Conservation (phyloP, 306 rosid species). For the Inga oerstediana region DNA sequence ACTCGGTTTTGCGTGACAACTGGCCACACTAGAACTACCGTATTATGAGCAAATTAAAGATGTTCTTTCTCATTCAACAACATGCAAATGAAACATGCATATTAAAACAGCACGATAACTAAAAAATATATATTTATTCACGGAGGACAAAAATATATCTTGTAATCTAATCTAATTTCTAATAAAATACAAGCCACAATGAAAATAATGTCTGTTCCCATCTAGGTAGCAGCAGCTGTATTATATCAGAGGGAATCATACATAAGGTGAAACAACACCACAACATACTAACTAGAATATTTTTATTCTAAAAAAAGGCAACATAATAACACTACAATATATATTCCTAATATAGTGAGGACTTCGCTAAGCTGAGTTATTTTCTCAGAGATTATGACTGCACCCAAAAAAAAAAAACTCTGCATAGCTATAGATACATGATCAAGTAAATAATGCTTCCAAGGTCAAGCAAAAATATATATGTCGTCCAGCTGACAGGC, state of each 20-base stretch:
- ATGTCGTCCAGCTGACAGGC: slow-evolving; percentile 22
- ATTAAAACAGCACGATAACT: background rate
- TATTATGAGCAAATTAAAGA: too few relatives aligned
- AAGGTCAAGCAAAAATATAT: slow-evolving; percentile 25
- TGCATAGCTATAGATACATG: background rate
- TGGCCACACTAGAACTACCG: too few relatives aligned
- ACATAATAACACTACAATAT: slow-evolving; percentile 22
- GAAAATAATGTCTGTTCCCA: slow-evolving; percentile 37
- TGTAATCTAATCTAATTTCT: slow-evolving; percentile 45
- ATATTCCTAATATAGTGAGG: slow-evolving; percentile 21
- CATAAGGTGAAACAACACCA: slow-evolving; percentile 8
- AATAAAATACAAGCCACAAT: slow-evolving; percentile 41
- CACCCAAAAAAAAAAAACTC: slow-evolving; percentile 2
- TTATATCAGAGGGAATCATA: slow-evolving; percentile 22
- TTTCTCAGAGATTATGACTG: slow-evolving; percentile 24
- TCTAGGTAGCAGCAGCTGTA: slow-evolving; percentile 30
- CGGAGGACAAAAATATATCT: slow-evolving; percentile 10
- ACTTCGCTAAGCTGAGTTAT: slow-evolving; percentile 37
- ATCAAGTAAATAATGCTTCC: slow-evolving; percentile 1
- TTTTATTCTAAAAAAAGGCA: background rate
- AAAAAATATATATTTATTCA: background rate
- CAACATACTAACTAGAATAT: slow-evolving; percentile 36
- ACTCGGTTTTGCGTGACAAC: too few relatives aligned
- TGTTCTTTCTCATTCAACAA: too few relatives aligned
- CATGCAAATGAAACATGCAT: too few relatives aligned